Percentiles rank a stretch among this genome's conserved stretches.
These are phyloP conservation scores for Telopea speciosissima DNA, from an alignment of 177 flowering plant genomes.

Conservation along the genomic window DNA sequence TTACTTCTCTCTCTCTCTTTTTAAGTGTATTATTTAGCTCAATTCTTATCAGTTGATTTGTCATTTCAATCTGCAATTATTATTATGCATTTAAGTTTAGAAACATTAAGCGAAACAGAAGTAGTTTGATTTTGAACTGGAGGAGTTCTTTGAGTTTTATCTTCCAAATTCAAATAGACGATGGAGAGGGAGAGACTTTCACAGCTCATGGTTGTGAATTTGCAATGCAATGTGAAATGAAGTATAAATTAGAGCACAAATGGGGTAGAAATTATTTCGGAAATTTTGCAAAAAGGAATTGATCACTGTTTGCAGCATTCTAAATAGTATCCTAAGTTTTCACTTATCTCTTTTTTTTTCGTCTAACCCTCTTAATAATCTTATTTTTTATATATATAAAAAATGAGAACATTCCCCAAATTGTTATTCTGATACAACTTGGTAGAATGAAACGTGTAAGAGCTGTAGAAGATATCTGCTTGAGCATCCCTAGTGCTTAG, in stretches of 20 bases:
- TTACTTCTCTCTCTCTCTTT: neutral
- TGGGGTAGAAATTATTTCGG: neutral
- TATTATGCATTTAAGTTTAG: neutral
- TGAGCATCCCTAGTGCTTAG: neutral
- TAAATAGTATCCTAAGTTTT: neutral
- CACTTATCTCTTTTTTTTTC: too few relatives aligned
- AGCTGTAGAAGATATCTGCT: neutral
- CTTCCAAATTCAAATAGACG: neutral
- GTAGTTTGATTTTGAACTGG: neutral
- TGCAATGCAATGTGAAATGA: neutral
- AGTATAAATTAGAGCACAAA: neutral
- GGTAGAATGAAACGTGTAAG: neutral
- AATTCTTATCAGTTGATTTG: neutral
- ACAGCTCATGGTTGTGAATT: neutral
- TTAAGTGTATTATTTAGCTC: neutral
- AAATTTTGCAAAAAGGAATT: neutral
- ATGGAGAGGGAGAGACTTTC: neutral
- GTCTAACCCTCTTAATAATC: too few relatives aligned
- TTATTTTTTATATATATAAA: too few relatives aligned
- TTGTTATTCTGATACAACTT: neutral
- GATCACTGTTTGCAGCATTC: neutral
- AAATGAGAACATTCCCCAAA: neutral
- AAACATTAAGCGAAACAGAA: neutral
- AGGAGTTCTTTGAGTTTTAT: neutral
- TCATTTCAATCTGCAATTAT: neutral